Percentiles rank a stretch among this genome's conserved stretches.
Conservation (phyloP, 2,329 filamentous ascomycete genomes). For the Pseudocercospora fijiensis region DNA sequence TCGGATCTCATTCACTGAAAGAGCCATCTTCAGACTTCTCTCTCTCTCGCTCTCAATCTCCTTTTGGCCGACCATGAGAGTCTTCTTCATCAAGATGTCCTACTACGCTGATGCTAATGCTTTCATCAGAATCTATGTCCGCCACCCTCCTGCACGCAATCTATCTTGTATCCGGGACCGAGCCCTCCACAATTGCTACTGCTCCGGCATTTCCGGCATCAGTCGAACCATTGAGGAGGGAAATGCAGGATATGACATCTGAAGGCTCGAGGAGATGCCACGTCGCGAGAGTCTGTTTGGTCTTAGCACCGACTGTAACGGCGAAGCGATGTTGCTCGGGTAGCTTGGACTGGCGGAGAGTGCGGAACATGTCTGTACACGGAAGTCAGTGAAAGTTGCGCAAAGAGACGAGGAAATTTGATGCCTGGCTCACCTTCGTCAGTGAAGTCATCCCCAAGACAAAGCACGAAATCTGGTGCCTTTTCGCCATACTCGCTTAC, state of each 20-base stretch:
- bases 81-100: background rate
- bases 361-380: slow-evolving; percentile 72
- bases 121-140: background rate
- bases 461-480: slow-evolving; percentile 81
- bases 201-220: slow-evolving; percentile 35
- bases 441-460: slow-evolving; percentile 91
- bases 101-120: slow-evolving; percentile 16
- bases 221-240: slow-evolving; percentile 36
- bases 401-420: background rate
- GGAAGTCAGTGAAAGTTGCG: slow-evolving; percentile 26
- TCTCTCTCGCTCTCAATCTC: background rate
- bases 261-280: slow-evolving; percentile 87
- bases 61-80: background rate
- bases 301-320: slow-evolving; percentile 86
- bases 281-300: slow-evolving; percentile 84
- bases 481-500: slow-evolving; percentile 69
- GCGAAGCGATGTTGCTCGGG: slow-evolving; percentile 73
- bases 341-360: slow-evolving; percentile 61
- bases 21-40: background rate
- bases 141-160: background rate
- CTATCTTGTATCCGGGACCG: slow-evolving; percentile 27
- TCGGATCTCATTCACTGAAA: background rate
- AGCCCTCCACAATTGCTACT: slow-evolving; percentile 34
- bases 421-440: slow-evolving; percentile 73
- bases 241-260: slow-evolving; percentile 66